These are phyloP conservation scores for Nitzschia inconspicua DNA, from an alignment of 108 stramenopile species.

Conservation along the genomic window DNA sequence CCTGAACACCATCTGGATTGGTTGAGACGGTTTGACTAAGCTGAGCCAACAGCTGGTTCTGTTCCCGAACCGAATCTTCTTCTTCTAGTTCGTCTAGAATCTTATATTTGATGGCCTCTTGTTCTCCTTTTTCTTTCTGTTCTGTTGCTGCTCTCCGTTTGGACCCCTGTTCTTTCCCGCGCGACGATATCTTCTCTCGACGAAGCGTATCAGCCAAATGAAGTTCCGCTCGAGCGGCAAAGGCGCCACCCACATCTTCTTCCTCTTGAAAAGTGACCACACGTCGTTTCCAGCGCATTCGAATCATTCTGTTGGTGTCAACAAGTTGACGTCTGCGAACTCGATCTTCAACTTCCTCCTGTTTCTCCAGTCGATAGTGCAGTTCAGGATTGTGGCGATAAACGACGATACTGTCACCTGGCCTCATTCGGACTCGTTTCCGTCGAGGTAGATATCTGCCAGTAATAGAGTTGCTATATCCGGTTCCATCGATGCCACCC, in stretches of 20 bases:
- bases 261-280: constrained; percentile 25
- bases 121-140: not conserved
- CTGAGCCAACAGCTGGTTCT: constrained; percentile 21
- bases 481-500: too few species aligned
- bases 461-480: not conserved
- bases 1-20: not conserved
- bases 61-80: constrained; percentile 35
- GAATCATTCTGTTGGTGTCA: not conserved
- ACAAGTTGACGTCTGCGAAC: not conserved
- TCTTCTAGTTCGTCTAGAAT: not conserved
- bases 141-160: not conserved
- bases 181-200: constrained; percentile 1
- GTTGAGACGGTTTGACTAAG: constrained; percentile 7
- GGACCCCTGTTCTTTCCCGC: not conserved
- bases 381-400: not conserved
- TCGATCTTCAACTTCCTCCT: constrained; percentile 21
- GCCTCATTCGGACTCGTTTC: not conserved
- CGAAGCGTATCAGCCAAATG: constrained; percentile 2
- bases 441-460: not conserved
- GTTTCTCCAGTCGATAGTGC: constrained; percentile 9
- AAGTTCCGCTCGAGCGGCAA: constrained; percentile 4
- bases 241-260: constrained; percentile 22
- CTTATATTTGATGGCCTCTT: not conserved
- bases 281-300: constrained; percentile 24
- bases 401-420: too few species aligned